These are phyloP conservation scores for Aphanomyces cochlioides DNA, from an alignment of 352 stramenopile genomes.

Conservation along the genomic window DNA sequence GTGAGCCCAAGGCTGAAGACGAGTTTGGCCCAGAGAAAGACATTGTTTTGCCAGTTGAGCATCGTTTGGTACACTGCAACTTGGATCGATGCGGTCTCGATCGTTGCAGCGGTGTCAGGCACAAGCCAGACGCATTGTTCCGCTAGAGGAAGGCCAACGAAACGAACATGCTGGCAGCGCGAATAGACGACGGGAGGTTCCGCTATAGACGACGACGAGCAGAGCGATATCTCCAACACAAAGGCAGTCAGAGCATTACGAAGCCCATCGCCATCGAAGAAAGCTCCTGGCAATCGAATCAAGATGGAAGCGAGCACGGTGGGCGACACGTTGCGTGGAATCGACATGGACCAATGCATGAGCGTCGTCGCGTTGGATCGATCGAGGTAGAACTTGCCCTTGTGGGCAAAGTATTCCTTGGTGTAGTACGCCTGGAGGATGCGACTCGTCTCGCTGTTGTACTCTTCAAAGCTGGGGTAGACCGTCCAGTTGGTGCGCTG, in stretches of 20 bases:
- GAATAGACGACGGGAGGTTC: too few species aligned
- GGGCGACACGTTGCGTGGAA: too few species aligned
- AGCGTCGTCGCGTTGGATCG: not conserved
- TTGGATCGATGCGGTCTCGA: too few species aligned
- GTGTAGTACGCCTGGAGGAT: not conserved
- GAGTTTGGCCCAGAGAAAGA: not conserved
- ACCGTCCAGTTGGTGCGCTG: not conserved
- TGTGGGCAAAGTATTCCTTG: not conserved
- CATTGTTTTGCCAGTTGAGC: not conserved
- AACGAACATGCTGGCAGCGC: not conserved
- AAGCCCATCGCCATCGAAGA: constrained; percentile 1
- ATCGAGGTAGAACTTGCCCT: not conserved
- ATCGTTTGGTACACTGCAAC: not conserved
- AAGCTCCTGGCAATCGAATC: not conserved
- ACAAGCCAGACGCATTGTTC: not conserved
- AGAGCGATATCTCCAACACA: not conserved
- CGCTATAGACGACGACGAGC: not conserved
- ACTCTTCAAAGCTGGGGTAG: not conserved
- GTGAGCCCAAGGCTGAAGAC: constrained; percentile 1
- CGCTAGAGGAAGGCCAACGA: not conserved
- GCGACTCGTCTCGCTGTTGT: not conserved
- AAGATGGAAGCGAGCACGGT: not conserved
- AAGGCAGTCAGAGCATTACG: not conserved
- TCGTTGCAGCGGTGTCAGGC: not conserved
- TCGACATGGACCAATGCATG: not conserved